These are phyloP conservation scores for Hypomontagnella monticulosa DNA, from an alignment of 495 filamentous ascomycete genomes.

Conservation along the genomic window DNA sequence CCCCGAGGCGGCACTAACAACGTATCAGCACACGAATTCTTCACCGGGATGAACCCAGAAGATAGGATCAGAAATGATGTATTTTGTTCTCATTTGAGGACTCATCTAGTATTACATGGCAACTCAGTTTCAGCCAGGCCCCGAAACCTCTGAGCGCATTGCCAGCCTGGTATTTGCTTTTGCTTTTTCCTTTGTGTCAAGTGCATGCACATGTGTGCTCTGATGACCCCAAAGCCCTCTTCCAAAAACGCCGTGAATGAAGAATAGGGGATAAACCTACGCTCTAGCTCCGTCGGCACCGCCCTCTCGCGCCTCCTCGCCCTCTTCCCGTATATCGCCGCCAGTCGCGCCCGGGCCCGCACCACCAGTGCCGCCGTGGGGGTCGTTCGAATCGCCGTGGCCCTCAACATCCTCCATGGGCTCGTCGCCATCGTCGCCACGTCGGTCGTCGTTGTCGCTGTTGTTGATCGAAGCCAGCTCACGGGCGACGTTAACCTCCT, in stretches of 20 bases:
- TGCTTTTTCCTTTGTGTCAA: conserved; percentile 9
- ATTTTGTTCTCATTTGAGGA: conserved; percentile 39
- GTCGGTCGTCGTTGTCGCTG: conserved; percentile 68
- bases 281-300: conserved; percentile 97
- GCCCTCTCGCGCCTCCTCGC: conserved; percentile 84
- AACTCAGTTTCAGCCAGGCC: conserved; percentile 19
- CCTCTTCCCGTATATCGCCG: conserved; percentile 89
- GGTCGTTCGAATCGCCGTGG: conserved; percentile 64
- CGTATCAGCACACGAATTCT: conserved; percentile 45
- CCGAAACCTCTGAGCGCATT: conserved; percentile 3
- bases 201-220: conserved; percentile 43
- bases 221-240: conserved; percentile 33
- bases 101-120: conserved; percentile 46
- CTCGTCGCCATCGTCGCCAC: conserved; percentile 71
- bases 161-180: conserved; percentile 24
- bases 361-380: conserved; percentile 74
- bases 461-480: conserved; percentile 74
- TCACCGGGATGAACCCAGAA: conserved; percentile 6
- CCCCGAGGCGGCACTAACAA: conserved; percentile 54
- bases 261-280: conserved; percentile 80
- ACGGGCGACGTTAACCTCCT: conserved; percentile 83
- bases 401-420: conserved; percentile 87
- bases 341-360: conserved; percentile 88
- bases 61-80: conserved; percentile 27
- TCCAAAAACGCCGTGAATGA: conserved; percentile 46